These are phyloP conservation scores for Penicillium longicatenatum DNA, from an alignment of 495 filamentous ascomycete species.

Conservation along the genomic window DNA sequence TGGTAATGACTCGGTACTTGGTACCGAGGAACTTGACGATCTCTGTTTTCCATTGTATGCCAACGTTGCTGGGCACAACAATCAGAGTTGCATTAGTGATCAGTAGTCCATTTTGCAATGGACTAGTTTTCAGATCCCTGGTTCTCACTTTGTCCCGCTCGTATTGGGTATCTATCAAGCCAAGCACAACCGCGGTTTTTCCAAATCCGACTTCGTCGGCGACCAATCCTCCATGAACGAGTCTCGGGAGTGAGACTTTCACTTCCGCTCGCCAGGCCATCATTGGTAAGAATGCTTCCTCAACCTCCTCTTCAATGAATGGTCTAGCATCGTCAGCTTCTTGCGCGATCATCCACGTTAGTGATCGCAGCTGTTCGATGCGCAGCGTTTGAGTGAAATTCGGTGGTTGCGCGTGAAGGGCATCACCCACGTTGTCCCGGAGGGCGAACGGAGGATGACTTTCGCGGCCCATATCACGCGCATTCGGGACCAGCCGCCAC, in stretches of 20 bases:
- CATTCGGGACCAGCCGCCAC: slow-evolving; percentile 57
- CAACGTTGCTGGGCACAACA: slow-evolving; percentile 62
- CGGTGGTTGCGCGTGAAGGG: slow-evolving; percentile 37
- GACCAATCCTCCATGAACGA: slow-evolving; percentile 66
- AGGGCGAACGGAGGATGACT: slow-evolving; percentile 41
- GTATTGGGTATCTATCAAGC: slow-evolving; percentile 57
- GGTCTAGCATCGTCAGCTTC: slow-evolving; percentile 48
- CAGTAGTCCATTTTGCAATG: slow-evolving; percentile 34
- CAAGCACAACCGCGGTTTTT: slow-evolving; percentile 76
- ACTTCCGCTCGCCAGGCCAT: slow-evolving; percentile 67
- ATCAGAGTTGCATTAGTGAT: slow-evolving; percentile 68
- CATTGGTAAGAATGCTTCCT: slow-evolving; percentile 61
- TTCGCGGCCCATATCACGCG: slow-evolving; percentile 34
- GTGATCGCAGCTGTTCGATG: slow-evolving; percentile 59
- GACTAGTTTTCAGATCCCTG: background rate
- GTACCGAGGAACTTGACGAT: slow-evolving; percentile 57
- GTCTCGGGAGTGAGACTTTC: slow-evolving; percentile 39
- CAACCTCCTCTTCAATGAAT: slow-evolving; percentile 67
- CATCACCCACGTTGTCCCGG: slow-evolving; percentile 47
- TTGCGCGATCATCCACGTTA: slow-evolving; percentile 67
- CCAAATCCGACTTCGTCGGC: slow-evolving; percentile 81
- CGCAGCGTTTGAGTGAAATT: slow-evolving; percentile 40
- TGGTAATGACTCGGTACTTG: slow-evolving; percentile 43
- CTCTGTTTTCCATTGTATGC: slow-evolving; percentile 68
- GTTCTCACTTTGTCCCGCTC: slow-evolving; percentile 13